These are phyloP conservation scores for Earliella scabrosa DNA, from an alignment of 1,284 basidiomycete genomes.

Conservation along the genomic window DNA sequence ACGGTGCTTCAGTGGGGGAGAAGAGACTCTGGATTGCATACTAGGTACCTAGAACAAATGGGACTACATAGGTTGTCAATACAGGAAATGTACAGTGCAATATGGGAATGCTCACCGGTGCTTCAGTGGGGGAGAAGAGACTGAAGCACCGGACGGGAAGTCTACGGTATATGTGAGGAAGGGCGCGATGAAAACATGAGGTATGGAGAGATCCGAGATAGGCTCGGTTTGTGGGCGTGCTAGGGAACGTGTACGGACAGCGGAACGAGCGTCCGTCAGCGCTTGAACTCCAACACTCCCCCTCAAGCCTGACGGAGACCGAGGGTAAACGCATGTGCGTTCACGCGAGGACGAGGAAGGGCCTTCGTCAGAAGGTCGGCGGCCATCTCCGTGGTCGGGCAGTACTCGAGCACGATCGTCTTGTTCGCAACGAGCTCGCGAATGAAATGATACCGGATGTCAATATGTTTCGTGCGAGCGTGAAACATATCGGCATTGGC, in stretches of 20 bases:
- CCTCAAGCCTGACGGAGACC: slow-evolving; percentile 6
- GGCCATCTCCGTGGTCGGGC: slow-evolving; percentile 25
- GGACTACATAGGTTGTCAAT: background rate
- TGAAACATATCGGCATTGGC: slow-evolving; percentile 32
- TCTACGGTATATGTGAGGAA: background rate
- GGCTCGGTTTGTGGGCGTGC: background rate
- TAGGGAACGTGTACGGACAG: too few relatives aligned
- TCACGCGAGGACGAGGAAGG: slow-evolving; percentile 15
- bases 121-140: background rate
- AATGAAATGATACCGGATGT: slow-evolving; percentile 39
- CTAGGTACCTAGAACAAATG: background rate
- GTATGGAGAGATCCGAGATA: background rate
- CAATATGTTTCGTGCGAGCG: slow-evolving; percentile 42
- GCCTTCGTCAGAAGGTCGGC: slow-evolving; percentile 40
- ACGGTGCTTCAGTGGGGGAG: background rate
- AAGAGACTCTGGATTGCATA: too few relatives aligned
- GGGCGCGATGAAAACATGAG: background rate
- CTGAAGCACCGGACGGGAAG: background rate
- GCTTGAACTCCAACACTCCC: slow-evolving; percentile 1
- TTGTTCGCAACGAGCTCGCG: slow-evolving; percentile 31
- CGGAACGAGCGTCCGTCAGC: background rate
- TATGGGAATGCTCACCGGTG: background rate
- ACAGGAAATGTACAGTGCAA: background rate
- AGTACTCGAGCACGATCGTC: slow-evolving; percentile 23
- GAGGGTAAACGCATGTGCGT: background rate